Evolutionary conservation across 2,329 filamentous ascomycete genomes (phyloP), one percentile per base, ranked within the genome.

Genomic region (Knoxdaviesia proteae): DNA sequence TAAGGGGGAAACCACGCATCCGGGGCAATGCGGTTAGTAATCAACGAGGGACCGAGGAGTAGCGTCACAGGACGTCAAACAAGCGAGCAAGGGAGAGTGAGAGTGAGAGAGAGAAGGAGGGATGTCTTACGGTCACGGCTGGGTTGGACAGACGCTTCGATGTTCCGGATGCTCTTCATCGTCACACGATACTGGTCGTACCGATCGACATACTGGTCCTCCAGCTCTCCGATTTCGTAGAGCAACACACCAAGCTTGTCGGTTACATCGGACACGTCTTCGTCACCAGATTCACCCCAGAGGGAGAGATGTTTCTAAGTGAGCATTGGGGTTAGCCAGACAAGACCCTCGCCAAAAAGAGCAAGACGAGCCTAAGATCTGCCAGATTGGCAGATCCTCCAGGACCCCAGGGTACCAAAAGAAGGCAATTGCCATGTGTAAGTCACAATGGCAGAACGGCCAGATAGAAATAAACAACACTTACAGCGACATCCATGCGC

Each of bases 131-230:
- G 83, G 64, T 98, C 90, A 64, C 90, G 76, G 68, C 87, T 94
- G 44, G 90, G 90, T 64, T 98, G 90, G 41, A 98, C 90, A 29
- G 88, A 96, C 46, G 88, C 87, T 63, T 98, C 90, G 50, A 98
- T 98, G 64, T 98, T 98, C 54, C 90, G 82, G 56, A 98, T 94
- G 60, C 86, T 93, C 79, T 98, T 98, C 65, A 98, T 93, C 43
- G 90, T 98, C 45, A 98, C 82, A 56, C 90, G 84, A 68, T 96
- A 98, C 64, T 98, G 90, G 61, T 98, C 90, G 63, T 98, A 98
- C 56, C 87, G 84, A 61, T 98, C 90, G 60, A 98, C 87, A 56
- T 92, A 96, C 57, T 96, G 84, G 58, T 98, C 87, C 63, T 98
- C 90, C 34, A 96, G 77, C 64, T 98, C 90, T 58, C 87, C 90